Percentiles rank a stretch among this genome's conserved stretches.
These are phyloP conservation scores for Rhodosporidiobolus sp. DNA, from an alignment of 768 basidiomycete species.

Conservation along the genomic window DNA sequence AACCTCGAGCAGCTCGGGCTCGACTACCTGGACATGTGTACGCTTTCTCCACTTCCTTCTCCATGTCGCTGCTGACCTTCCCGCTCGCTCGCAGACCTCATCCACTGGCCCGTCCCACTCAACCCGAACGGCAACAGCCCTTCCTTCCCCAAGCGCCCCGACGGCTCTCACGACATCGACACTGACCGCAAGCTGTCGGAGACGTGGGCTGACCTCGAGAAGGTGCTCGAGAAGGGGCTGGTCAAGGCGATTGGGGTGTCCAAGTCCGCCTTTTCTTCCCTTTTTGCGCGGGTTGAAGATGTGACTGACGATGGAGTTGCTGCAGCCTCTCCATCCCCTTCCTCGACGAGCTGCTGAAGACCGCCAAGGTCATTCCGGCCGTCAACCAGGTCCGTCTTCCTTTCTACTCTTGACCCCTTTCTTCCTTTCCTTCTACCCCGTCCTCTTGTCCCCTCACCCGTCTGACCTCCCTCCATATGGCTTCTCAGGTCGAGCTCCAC, in stretches of 20 bases:
- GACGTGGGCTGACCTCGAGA: conserved; percentile 59
- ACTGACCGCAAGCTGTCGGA: conserved; percentile 62
- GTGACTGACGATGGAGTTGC: background rate
- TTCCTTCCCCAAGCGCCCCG: conserved; percentile 32
- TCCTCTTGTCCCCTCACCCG: conserved; percentile 25
- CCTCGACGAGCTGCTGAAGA: conserved; percentile 61
- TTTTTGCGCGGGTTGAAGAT: background rate
- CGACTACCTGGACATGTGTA: conserved; percentile 70
- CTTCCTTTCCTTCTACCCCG: too few species aligned
- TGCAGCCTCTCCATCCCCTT: conserved; percentile 69
- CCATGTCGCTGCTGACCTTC: conserved; percentile 2
- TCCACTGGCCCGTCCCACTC: conserved; percentile 82
- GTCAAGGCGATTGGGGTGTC: conserved; percentile 68
- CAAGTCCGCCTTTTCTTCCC: conserved; percentile 9
- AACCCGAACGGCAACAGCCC: conserved; percentile 49
- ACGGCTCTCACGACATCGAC: conserved; percentile 24
- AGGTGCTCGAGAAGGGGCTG: conserved; percentile 57
- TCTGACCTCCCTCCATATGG: too few species aligned
- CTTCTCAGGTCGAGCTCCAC: conserved; percentile 57
- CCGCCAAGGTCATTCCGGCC: conserved; percentile 58
- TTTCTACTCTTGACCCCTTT: conserved; percentile 62
- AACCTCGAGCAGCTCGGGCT: conserved; percentile 69
- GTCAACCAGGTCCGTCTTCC: conserved; percentile 64
- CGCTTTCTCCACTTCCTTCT: conserved; percentile 40
- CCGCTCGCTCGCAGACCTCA: conserved; percentile 48